Conservation (phyloP, 345 rosid species). For the Cardamine occulta region DNA sequence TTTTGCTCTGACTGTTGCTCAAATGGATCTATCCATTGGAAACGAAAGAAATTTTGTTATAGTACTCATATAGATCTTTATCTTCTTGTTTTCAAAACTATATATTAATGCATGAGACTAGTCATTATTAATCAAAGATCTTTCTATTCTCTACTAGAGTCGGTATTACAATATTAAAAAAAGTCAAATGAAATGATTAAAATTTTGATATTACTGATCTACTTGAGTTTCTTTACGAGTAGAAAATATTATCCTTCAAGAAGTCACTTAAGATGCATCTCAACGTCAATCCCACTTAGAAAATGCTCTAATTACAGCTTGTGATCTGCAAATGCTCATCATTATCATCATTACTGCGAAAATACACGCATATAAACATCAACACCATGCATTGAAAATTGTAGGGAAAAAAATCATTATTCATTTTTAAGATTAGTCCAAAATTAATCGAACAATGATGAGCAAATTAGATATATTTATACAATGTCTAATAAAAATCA, state of each 20-base stretch:
- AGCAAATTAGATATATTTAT: background rate
- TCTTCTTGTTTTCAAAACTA: background rate
- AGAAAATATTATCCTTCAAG: constrained; percentile 35
- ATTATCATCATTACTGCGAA: constrained; percentile 4
- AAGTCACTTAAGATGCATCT: constrained; percentile 23
- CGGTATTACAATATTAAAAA: constrained; percentile 16
- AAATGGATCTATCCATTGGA: background rate
- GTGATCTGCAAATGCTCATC: background rate
- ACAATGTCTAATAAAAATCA: background rate
- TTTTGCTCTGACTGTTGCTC: background rate
- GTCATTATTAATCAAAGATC: constrained; percentile 13
- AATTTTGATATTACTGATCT: constrained; percentile 14
- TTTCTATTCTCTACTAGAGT: background rate
- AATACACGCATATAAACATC: background rate
- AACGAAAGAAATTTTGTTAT: background rate
- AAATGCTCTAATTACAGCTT: constrained; percentile 18
- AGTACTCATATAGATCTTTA: background rate
- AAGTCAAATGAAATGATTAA: constrained; percentile 34
- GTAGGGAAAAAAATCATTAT: background rate
- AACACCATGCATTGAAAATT: constrained; percentile 2
- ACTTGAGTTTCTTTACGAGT: constrained; percentile 28
- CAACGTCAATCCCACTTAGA: constrained; percentile 33
- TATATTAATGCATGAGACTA: background rate
- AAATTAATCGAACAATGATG: background rate
- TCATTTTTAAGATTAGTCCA: background rate